Evolutionary conservation across 305 asterid species (phyloP), one percentile per base, ranked within the genome.

Genomic region (Fraxinus dipetala): DNA sequence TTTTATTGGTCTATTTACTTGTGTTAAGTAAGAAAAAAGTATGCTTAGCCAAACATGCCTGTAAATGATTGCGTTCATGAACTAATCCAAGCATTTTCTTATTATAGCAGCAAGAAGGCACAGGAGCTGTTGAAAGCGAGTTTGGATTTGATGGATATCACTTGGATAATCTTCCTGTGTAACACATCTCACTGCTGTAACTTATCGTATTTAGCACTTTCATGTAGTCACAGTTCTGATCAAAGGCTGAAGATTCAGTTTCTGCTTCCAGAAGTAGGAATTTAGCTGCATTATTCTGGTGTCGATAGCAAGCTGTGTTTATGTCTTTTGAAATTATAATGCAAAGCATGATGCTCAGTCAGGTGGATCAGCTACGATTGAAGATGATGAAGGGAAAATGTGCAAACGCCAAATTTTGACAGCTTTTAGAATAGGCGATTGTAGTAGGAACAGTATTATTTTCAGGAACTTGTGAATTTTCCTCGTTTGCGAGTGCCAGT

Each of bases 121-220:
- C 88, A 69, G 91, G 86, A 30, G 77, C 88, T 1, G 85, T 86
- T 73, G 96, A 91, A 73, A 88, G 35, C 28, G 97, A 89, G 79
- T 91, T 92, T 70, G 93, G 92, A 77, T 89, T 85, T 16, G 95
- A 90, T 65, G 92, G 90, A n/a, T 88, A 89, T 85, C 86, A 85
- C 18, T 73, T 87, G 87, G 97, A 93, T 79, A 89, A 93, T 78
- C 93, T 91, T 45, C 91, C 94, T 0, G 94, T 90, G 77, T 91
- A 86, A 80, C 31, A 31, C 36, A 1, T 56, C 35, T 10, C 32
- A 16, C 13, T 56, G 83, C 80, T 61, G 24, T 22, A 79, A 81
- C 61, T 80, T 84, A 65, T 7, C 9, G 30, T 63, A 32, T 45
- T 69, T 56, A 74, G 75, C 69, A 48, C 78, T 63, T 51, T 94